Evolutionary conservation across 805 yeast species (phyloP).

Genomic region (Sungouiozyma intestinalis): DNA sequence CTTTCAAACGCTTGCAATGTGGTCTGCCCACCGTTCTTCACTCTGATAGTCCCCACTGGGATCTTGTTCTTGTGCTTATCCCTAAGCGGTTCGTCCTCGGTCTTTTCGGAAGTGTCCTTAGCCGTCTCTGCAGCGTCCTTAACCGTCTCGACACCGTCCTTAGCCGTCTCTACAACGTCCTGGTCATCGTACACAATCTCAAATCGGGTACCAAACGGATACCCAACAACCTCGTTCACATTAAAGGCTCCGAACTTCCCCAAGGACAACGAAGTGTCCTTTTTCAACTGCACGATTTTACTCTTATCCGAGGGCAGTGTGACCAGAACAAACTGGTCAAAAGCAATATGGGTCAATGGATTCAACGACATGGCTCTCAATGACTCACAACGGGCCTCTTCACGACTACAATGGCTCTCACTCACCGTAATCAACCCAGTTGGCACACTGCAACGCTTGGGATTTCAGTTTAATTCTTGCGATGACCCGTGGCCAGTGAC

Average conservation of each 20-base stretch:
- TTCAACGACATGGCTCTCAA: conserved; percentile 10
- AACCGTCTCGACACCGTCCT: conserved; percentile 18
- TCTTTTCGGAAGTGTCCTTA: conserved; percentile 2
- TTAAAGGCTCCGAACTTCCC: conserved; percentile 89
- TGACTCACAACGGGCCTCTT: background rate
- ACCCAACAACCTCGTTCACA: conserved; percentile 67
- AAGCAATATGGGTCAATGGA: conserved; percentile 19
- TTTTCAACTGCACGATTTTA: conserved; percentile 58
- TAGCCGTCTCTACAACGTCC: conserved; percentile 1
- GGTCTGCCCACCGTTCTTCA: conserved; percentile 12
- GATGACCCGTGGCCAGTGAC: conserved; percentile 1
- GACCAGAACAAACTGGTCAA: conserved; percentile 41
- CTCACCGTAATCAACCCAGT: too few relatives aligned
- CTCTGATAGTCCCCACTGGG: conserved; percentile 22
- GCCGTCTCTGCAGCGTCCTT: conserved; percentile 5
- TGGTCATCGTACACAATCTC: conserved; percentile 48
- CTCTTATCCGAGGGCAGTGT: conserved; percentile 74
- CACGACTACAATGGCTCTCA: too few relatives aligned
- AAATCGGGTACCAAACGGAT: conserved; percentile 79
- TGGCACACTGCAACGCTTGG: too few relatives aligned
- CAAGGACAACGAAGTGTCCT: conserved; percentile 51
- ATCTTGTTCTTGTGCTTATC: background rate
- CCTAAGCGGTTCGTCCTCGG: background rate
- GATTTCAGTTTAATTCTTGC: too few relatives aligned
- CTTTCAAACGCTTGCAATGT: conserved; percentile 25